Evolutionary conservation across 768 basidiomycete species (phyloP).

Genomic region (Termitomyces sp.): DNA sequence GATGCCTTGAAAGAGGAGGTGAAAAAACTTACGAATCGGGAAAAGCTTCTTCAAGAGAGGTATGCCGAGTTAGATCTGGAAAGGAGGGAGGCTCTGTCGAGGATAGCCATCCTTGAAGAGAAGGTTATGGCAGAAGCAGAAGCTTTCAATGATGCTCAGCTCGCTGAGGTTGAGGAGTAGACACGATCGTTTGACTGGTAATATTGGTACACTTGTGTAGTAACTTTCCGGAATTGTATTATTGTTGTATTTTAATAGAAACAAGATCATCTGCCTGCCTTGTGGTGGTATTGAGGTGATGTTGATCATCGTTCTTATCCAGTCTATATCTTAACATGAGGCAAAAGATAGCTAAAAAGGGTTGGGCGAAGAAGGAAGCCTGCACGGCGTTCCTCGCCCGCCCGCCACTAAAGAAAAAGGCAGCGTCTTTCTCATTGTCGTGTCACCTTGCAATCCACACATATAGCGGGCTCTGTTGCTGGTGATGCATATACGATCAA

Average conservation of each 20-base stretch:
- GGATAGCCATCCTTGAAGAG: conserved; percentile 72
- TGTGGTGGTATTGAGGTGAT: conserved; percentile 5
- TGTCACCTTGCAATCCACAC: neutral
- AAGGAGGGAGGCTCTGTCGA: conserved; percentile 51
- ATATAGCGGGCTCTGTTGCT: conserved; percentile 4
- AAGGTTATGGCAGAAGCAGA: conserved; percentile 83
- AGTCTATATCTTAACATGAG: conserved; percentile 10
- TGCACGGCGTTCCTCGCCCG: conserved; percentile 5
- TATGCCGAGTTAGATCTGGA: conserved; percentile 83
- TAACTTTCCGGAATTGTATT: conserved; percentile 13
- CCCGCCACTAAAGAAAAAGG: conserved; percentile 2
- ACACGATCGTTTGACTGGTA: conserved; percentile 14
- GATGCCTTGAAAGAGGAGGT: conserved; percentile 86
- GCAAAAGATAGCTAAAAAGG: conserved; percentile 5
- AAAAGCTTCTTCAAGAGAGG: conserved; percentile 70
- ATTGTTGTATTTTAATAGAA: conserved; percentile 3
- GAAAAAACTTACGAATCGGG: conserved; percentile 69
- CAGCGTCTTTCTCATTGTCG: neutral
- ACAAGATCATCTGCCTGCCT: conserved; percentile 2
- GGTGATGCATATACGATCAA: conserved; percentile 13
- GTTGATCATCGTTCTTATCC: neutral
- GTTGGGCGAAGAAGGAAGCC: neutral
- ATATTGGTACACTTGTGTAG: conserved; percentile 12
- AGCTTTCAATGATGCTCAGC: conserved; percentile 70
- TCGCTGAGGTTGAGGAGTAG: conserved; percentile 55